Conservation (phyloP, 805 yeast species). For the Candida glaebosa region DNA sequence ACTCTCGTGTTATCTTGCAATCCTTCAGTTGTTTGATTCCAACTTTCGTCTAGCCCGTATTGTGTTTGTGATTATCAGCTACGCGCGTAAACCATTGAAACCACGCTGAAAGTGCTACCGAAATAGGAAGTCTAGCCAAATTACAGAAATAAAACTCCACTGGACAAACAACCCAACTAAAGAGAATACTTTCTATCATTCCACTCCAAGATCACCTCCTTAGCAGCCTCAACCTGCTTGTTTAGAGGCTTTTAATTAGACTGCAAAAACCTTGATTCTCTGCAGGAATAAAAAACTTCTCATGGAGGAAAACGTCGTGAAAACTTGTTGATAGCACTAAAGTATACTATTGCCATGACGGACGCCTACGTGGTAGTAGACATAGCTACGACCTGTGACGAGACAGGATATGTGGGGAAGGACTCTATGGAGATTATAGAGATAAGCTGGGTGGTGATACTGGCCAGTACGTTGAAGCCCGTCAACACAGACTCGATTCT, state of each 20-base stretch:
- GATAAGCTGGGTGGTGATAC: slow-evolving; percentile 63
- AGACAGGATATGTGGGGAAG: slow-evolving; percentile 53
- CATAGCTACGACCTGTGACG: slow-evolving; percentile 66
- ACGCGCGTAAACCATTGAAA: no score
- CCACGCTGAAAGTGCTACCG: no score
- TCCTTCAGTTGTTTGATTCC: no score
- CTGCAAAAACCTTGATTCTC: not conserved
- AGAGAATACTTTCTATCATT: no score
- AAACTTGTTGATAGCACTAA: no score
- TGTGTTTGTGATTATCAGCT: no score
- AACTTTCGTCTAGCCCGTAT: no score
- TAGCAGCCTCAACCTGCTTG: not conserved
- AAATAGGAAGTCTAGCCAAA: no score
- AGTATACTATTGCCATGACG: slow-evolving; percentile 38
- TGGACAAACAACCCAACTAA: no score
- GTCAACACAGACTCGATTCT: slow-evolving; percentile 42
- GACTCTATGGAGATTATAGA: slow-evolving; percentile 69
- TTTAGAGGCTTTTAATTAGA: not conserved
- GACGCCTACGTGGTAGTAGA: slow-evolving; percentile 61
- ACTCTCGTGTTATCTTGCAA: no score
- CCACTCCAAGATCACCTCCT: no score
- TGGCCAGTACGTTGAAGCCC: slow-evolving; percentile 47
- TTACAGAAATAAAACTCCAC: no score
- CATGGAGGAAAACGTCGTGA: not conserved
- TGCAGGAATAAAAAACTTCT: not conserved